phyloP scores from a whole-genome alignment of 2,329 filamentous ascomycete genomes.

The Juglanconis juglandina region DNA sequence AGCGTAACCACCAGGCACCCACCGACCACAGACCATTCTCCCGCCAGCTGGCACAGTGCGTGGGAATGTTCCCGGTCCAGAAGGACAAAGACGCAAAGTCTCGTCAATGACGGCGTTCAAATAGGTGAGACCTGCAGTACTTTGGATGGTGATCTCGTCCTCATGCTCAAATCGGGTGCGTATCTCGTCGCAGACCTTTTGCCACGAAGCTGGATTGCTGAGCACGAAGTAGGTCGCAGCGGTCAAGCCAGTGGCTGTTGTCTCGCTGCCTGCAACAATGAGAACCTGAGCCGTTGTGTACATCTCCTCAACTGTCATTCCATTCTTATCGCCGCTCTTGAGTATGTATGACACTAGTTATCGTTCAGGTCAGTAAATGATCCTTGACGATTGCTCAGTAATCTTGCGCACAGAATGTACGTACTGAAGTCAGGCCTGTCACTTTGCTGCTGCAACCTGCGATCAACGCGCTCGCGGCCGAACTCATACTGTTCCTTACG shows the following conservation, averaged over 20 bases:
- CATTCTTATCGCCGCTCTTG: conserved; percentile 6
- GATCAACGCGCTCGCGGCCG: conserved; percentile 5
- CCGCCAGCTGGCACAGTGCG: conserved; percentile 11
- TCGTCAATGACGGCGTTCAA: conserved; percentile 36
- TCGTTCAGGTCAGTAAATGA: background rate
- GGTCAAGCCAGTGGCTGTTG: conserved; percentile 14
- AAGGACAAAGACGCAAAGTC: conserved; percentile 35
- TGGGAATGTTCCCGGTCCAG: conserved; percentile 13
- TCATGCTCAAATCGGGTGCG: conserved; percentile 28
- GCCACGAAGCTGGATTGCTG: conserved; percentile 22
- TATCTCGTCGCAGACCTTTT: conserved; percentile 33
- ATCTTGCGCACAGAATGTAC: background rate
- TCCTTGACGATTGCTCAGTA: background rate
- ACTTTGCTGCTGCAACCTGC: conserved; percentile 5
- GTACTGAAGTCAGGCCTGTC: conserved; percentile 10
- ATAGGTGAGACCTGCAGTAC: conserved; percentile 28
- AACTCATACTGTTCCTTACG: conserved; percentile 10
- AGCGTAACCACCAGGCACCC: conserved; percentile 1
- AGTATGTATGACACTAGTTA: conserved; percentile 11
- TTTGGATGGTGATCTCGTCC: conserved; percentile 31
- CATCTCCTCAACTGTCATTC: conserved; percentile 20
- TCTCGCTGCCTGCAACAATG: conserved; percentile 16
- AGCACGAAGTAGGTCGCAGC: conserved; percentile 17
- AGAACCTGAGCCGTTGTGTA: conserved; percentile 13
- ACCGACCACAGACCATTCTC: conserved; percentile 7